phyloP scores from a whole-genome alignment of 2,329 filamentous ascomycete species.

The Westerdykella aurantiaca region DNA sequence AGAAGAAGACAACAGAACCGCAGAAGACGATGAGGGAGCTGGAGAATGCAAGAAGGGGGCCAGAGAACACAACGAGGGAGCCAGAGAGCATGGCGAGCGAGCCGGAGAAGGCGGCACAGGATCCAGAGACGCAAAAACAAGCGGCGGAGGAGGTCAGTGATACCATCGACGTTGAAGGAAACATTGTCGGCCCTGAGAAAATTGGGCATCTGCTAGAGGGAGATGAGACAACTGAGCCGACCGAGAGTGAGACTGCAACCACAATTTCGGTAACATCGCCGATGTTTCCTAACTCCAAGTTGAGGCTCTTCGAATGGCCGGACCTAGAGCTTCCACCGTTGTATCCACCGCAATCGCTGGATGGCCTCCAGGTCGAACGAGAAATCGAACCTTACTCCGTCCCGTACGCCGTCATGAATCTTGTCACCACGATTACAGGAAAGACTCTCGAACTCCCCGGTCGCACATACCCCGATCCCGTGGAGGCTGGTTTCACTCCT shows the following conservation, averaged over 20 bases:
- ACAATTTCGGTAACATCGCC: neutral
- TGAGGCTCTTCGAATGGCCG: constrained; percentile 27
- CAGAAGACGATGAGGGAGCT: too few relatives aligned
- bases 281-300: constrained; percentile 10
- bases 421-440: constrained; percentile 16
- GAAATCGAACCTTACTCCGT: constrained; percentile 11
- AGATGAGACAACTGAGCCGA: neutral
- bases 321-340: constrained; percentile 9
- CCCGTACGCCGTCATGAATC: constrained; percentile 18
- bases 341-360: neutral
- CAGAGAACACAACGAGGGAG: neutral
- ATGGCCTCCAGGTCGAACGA: constrained; percentile 1
- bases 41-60: too few relatives aligned
- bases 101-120: constrained; percentile 1
- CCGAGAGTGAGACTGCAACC: constrained; percentile 9
- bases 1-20: neutral
- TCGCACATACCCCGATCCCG: constrained; percentile 7
- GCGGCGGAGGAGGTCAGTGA: constrained; percentile 2
- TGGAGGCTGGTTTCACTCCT: constrained; percentile 21
- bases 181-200: neutral
- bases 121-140: constrained; percentile 3
- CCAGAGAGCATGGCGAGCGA: neutral
- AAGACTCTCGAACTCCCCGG: constrained; percentile 25
- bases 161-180: neutral
- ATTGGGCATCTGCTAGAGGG: neutral